A percentile compares a stretch with the other conserved stretches of the same genome.
phyloP scores from a whole-genome alignment of 129 eudicot species.

The Pulicaria dysenterica region DNA sequence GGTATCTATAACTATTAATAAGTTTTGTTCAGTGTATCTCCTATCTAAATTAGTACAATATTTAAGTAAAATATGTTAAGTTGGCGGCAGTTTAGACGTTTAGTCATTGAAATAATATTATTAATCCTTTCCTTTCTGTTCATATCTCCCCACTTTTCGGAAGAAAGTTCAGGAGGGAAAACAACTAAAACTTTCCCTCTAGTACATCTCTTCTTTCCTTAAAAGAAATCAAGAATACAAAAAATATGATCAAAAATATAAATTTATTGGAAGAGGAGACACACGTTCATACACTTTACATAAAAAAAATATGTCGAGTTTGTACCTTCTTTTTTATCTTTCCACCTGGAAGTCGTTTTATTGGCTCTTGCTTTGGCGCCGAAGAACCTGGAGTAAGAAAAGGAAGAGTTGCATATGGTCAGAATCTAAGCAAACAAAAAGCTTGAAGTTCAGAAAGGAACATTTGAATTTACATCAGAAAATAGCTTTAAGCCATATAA shows the following conservation, averaged over 20 bases:
- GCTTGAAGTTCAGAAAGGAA: not conserved
- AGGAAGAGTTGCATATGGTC: slow-evolving; percentile 3
- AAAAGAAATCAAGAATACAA: too few relatives aligned
- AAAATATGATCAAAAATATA: too few relatives aligned
- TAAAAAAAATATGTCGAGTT: not conserved
- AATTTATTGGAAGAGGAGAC: too few relatives aligned
- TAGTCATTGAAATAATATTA: too few relatives aligned
- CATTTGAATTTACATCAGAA: not conserved
- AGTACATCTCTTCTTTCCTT: too few relatives aligned
- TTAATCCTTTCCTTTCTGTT: too few relatives aligned
- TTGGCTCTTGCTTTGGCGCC: slow-evolving; percentile 63
- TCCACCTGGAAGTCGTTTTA: slow-evolving; percentile 96
- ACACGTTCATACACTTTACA: not conserved
- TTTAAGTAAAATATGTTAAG: too few relatives aligned
- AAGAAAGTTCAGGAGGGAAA: too few relatives aligned
- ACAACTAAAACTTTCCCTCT: too few relatives aligned
- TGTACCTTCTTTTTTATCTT: slow-evolving; percentile 90
- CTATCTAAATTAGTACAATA: not conserved
- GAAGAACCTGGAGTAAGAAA: slow-evolving; percentile 9
- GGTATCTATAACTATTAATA: not conserved
- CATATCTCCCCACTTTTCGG: too few relatives aligned
- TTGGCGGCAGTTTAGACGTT: too few relatives aligned
- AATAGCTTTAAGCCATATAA: slow-evolving; percentile 10
- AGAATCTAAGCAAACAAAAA: slow-evolving; percentile 6
- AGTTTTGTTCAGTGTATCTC: not conserved